Conservation (phyloP, 164 flowering plant genomes). For the Paratinospora sagittata region DNA sequence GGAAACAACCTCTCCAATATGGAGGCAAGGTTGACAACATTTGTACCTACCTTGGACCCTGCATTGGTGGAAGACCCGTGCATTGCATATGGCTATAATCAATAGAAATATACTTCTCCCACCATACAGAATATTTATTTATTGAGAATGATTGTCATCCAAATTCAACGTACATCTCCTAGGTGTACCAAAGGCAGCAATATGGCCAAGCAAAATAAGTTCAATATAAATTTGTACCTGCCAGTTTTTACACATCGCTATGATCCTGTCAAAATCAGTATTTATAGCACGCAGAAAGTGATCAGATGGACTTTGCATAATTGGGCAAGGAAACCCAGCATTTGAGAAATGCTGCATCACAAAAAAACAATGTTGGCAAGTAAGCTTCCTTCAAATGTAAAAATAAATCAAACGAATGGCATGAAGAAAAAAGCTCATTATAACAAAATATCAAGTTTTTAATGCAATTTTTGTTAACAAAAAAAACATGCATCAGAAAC, state of each 20-base stretch:
- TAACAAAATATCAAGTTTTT: neutral
- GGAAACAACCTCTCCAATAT: too few relatives aligned
- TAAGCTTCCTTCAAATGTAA: neutral
- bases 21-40: too few relatives aligned
- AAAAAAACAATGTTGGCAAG: conserved; percentile 8
- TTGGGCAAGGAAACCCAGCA: conserved; percentile 99
- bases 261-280: conserved; percentile 94
- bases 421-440: neutral
- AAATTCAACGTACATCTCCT: neutral
- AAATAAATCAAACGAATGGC: neutral
- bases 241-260: conserved; percentile 98
- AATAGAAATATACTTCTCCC: too few relatives aligned
- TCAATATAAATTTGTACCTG: conserved; percentile 47
- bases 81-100: too few relatives aligned
- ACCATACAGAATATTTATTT: too few relatives aligned
- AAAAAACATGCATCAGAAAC: conserved; percentile 1
- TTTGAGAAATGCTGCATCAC: conserved; percentile 90
- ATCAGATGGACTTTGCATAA: conserved; percentile 99
- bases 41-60: too few relatives aligned
- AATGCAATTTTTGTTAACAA: neutral
- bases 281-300: conserved; percentile 96
- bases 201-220: neutral
- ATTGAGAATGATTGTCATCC: neutral
- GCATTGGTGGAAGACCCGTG: too few relatives aligned
- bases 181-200: neutral